Conservation (phyloP, 2,329 filamentous ascomycete genomes). For the Mycogone perniciosa region DNA sequence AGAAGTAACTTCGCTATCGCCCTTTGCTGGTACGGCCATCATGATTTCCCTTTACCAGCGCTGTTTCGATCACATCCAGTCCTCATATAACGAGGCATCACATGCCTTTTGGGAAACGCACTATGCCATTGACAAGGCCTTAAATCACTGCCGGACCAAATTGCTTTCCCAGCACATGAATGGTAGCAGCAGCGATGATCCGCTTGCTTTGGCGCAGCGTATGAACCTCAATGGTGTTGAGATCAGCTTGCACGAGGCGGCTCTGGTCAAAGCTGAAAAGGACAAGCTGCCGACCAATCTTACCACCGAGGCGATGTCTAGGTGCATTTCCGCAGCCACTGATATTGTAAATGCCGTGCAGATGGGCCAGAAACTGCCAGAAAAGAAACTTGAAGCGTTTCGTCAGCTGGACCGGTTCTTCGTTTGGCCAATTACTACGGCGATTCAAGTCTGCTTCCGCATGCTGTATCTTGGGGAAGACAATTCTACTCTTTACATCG, state of each 20-base stretch:
- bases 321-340: slow-evolving; percentile 3
- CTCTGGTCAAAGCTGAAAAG: slow-evolving; percentile 3
- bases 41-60: slow-evolving; percentile 8
- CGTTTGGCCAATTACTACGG: slow-evolving; percentile 7
- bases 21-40: slow-evolving; percentile 4
- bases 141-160: slow-evolving; percentile 1
- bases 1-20: background rate
- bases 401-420: slow-evolving; percentile 5
- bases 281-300: slow-evolving; percentile 1
- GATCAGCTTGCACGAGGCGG: slow-evolving; percentile 8
- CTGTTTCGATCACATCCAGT: slow-evolving; percentile 1
- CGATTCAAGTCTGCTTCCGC: slow-evolving; percentile 9
- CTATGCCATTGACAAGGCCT: slow-evolving; percentile 1
- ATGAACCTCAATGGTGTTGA: slow-evolving; percentile 3
- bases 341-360: slow-evolving; percentile 2
- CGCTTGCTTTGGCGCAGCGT: background rate
- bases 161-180: slow-evolving; percentile 1
- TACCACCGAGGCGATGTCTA: background rate
- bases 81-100: background rate
- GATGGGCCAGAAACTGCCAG: slow-evolving; percentile 1
- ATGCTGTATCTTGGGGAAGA: slow-evolving; percentile 1
- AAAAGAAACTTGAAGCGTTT: background rate
- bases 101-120: slow-evolving; percentile 8
- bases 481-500: background rate
- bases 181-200: background rate